These are phyloP conservation scores for Rhazya stricta DNA, from an alignment of 257 asterid species.

Conservation along the genomic window DNA sequence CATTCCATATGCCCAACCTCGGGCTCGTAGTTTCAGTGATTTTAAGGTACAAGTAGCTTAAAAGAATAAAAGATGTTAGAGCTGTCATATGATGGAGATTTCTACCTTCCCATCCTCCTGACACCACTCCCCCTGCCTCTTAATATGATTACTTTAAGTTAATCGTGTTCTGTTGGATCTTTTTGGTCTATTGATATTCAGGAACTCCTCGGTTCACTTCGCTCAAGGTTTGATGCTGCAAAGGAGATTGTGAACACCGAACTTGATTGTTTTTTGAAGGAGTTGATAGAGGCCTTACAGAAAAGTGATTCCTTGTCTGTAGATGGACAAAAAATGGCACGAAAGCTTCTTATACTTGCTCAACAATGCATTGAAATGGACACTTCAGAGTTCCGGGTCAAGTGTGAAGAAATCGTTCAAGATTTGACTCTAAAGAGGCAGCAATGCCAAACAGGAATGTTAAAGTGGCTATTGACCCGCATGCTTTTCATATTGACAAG, in stretches of 20 bases:
- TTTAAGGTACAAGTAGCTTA: constrained; percentile 53
- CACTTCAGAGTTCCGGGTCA: constrained; percentile 60
- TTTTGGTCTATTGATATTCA: constrained; percentile 13
- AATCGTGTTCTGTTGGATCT: neutral
- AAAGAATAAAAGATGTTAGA: neutral
- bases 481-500: constrained; percentile 92
- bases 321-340: constrained; percentile 53
- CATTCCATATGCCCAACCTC: constrained; percentile 51
- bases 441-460: constrained; percentile 58
- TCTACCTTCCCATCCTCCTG: neutral
- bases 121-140: neutral
- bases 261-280: constrained; percentile 63
- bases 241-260: constrained; percentile 78
- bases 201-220: constrained; percentile 80
- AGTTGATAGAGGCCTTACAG: constrained; percentile 54
- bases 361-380: constrained; percentile 64
- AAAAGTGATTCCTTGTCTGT: constrained; percentile 41
- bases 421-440: constrained; percentile 76
- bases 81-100: neutral
- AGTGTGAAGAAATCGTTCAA: constrained; percentile 85
- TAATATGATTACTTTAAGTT: neutral
- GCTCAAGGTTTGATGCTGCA: constrained; percentile 80
- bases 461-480: constrained; percentile 77
- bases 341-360: constrained; percentile 64
- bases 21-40: constrained; percentile 79